phyloP scores from a whole-genome alignment of 371 early-diverging fungal genomes.

The Rhizopus microsporus region DNA sequence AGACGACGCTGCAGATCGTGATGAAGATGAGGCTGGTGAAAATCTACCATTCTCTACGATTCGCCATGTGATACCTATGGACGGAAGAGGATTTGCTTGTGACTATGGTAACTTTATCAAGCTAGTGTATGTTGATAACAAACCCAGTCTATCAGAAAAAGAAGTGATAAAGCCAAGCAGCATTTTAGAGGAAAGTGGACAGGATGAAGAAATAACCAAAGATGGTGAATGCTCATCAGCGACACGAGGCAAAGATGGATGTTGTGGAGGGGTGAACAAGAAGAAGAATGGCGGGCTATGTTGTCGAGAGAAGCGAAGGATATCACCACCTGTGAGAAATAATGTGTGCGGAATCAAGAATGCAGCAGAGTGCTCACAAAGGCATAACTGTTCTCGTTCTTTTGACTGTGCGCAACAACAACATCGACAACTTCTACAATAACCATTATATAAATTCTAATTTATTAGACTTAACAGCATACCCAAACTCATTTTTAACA shows the following conservation, averaged over 20 bases:
- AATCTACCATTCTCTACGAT: constrained; percentile 32
- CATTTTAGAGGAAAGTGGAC: constrained; percentile 5
- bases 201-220: constrained; percentile 1
- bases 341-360: constrained; percentile 6
- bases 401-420: constrained; percentile 15
- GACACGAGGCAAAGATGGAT: constrained; percentile 19
- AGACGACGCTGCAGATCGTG: constrained; percentile 15
- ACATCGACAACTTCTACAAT: too few species aligned
- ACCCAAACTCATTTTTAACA: too few species aligned
- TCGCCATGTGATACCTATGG: constrained; percentile 26
- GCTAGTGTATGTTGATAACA: constrained; percentile 25
- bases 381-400: constrained; percentile 23
- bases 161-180: constrained; percentile 7
- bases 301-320: constrained; percentile 19
- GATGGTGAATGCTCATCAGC: constrained; percentile 12
- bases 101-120: constrained; percentile 45
- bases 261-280: constrained; percentile 29
- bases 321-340: constrained; percentile 6
- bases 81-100: constrained; percentile 32
- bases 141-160: constrained; percentile 25
- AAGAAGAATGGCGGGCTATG: constrained; percentile 23
- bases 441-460: too few species aligned
- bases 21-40: constrained; percentile 26
- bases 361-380: constrained; percentile 24
- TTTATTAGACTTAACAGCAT: too few species aligned